Evolutionary conservation across 306 rosid genomes (phyloP).

Genomic region (Inga oerstediana): DNA sequence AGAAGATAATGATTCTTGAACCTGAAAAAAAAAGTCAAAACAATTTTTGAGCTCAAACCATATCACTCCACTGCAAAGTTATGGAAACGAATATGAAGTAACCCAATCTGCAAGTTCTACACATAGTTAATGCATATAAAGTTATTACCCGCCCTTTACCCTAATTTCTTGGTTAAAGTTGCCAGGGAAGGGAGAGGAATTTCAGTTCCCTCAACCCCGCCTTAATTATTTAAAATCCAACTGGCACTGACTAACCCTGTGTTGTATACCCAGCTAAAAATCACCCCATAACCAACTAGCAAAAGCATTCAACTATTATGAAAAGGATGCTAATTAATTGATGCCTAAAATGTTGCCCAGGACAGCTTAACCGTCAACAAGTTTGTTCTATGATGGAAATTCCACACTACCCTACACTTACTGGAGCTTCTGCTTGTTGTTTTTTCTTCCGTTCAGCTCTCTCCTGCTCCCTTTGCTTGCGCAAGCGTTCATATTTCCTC

Average conservation of each 20-base stretch:
- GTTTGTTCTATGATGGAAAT: constrained; percentile 9
- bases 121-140: constrained; percentile 12
- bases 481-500: constrained; percentile 63
- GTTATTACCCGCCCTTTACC: neutral
- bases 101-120: constrained; percentile 25
- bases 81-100: neutral
- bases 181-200: constrained; percentile 3
- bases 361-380: neutral
- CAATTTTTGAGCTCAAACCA: constrained; percentile 22
- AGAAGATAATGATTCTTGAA: constrained; percentile 57
- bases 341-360: neutral
- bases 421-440: constrained; percentile 54
- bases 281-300: neutral
- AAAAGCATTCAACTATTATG: neutral
- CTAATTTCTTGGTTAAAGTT: neutral
- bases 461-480: constrained; percentile 61
- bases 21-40: constrained; percentile 52
- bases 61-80: constrained; percentile 18
- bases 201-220: neutral
- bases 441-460: constrained; percentile 56
- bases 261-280: constrained; percentile 23
- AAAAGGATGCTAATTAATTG: neutral
- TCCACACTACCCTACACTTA: constrained; percentile 34
- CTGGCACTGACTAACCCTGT: neutral
- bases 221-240: neutral